Conservation (phyloP, 192 early-diverging fungal species). For the Backusella morwellensis region DNA sequence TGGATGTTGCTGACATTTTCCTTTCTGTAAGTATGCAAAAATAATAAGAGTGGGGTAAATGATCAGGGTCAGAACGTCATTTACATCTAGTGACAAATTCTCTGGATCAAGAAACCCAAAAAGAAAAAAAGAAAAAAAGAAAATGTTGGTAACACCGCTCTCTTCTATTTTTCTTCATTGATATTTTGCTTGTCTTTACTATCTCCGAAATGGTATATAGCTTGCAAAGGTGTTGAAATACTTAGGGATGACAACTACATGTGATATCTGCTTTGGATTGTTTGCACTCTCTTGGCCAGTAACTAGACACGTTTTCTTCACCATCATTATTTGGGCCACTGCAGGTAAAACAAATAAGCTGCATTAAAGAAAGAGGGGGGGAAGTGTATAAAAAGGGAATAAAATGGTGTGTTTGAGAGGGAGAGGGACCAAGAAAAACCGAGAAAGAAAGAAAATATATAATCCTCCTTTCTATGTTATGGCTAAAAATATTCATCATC, state of each 20-base stretch:
- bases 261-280: slow-evolving; percentile 72
- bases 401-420: background rate
- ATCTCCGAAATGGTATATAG: slow-evolving; percentile 27
- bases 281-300: slow-evolving; percentile 78
- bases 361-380: background rate
- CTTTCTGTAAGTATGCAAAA: slow-evolving; percentile 50
- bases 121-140: background rate
- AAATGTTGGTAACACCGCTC: background rate
- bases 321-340: slow-evolving; percentile 64
- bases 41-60: background rate
- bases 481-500: background rate
- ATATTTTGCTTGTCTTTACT: background rate
- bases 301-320: slow-evolving; percentile 73
- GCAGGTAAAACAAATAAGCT: slow-evolving; percentile 9
- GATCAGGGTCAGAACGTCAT: background rate
- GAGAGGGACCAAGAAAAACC: background rate
- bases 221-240: slow-evolving; percentile 82
- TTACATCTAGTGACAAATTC: background rate
- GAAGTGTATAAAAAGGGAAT: background rate
- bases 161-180: background rate
- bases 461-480: background rate
- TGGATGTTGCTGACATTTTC: slow-evolving; percentile 82
- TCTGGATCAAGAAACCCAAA: background rate
- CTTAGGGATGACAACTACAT: slow-evolving; percentile 51
- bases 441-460: background rate